Base-by-base conservation (phyloP, 805 yeast species). In the Sugiyamaella qingdaonensis region DNA sequence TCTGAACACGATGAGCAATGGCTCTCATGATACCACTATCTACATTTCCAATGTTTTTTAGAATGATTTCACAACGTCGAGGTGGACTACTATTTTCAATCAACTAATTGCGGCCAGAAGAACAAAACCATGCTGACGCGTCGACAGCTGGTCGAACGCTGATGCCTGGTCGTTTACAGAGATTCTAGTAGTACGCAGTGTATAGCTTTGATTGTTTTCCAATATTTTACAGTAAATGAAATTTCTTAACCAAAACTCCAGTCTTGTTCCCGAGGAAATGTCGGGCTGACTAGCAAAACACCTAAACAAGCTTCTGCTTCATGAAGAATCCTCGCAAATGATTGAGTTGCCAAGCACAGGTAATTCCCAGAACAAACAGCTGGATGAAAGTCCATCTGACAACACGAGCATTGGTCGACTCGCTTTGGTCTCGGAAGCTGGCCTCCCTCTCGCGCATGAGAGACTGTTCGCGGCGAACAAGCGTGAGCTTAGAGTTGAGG, bases 241-340 rank as follows among this genome's bases (percentile, higher is more conserved):
- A 35, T 35, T n/a, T 11, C 16, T 14, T 14, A 35, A 35, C 8
- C n/a, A 10, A 35, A 35, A 14, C 19, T 10, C 41, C 9, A 14
- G 41, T 14, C 41, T 16, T 16, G 16, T 14, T 11, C n/a, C 41
- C 41, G 16, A 35, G 16, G 16, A 10, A 11, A 35, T 7, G 10
- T 43, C 46, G 7, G 32, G 27, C 18, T 24, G 29, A 16, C 13
- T 9, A 43, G n/a, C 46, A 21, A 10, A 16, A 31, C 31, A 14
- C 16, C 46, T 74, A 88, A 16, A 89, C 84, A 55, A 88, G 80
- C 73, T 90, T 90, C 67, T 89, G 95, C 72, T 88, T 89, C 56
- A 88, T 84, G 67, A 89, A 89, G 79, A 89, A 88, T 41, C 82
- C 71, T 71, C 86, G 86, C 71, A 90, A 78, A 64, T 86, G 90